phyloP scores from a whole-genome alignment of 495 filamentous ascomycete species.

The Aspergillus asperescens region DNA sequence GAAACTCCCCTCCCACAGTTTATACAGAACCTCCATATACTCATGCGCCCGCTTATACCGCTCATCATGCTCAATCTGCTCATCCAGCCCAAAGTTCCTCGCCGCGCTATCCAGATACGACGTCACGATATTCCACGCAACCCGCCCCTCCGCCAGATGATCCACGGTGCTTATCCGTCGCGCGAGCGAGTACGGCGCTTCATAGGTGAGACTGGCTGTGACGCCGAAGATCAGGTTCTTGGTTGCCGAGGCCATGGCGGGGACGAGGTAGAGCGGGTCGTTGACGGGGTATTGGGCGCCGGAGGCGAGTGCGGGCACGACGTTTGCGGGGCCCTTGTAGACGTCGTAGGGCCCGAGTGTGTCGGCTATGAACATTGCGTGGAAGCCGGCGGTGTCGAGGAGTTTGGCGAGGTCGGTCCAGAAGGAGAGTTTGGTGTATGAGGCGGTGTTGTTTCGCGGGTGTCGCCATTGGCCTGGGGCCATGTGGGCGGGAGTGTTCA shows the following conservation, averaged over 20 bases:
- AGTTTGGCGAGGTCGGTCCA: conserved; percentile 45
- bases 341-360: conserved; percentile 58
- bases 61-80: conserved; percentile 61
- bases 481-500: conserved; percentile 45
- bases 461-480: conserved; percentile 47
- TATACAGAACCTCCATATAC: conserved; percentile 63
- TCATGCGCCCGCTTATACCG: conserved; percentile 63
- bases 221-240: conserved; percentile 62
- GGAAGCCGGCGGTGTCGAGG: conserved; percentile 47
- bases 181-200: conserved; percentile 64
- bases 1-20: conserved; percentile 64
- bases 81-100: conserved; percentile 52
- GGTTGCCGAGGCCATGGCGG: conserved; percentile 48
- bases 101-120: conserved; percentile 62
- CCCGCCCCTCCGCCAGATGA: conserved; percentile 58
- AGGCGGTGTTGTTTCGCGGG: conserved; percentile 41
- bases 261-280: conserved; percentile 41
- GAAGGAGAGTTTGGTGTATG: conserved; percentile 45
- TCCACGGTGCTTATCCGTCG: conserved; percentile 61
- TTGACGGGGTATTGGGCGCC: conserved; percentile 66
- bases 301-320: conserved; percentile 53
- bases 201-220: conserved; percentile 62
- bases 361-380: conserved; percentile 54
- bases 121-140: conserved; percentile 67
- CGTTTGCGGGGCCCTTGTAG: conserved; percentile 52